These are phyloP conservation scores for Chenopodium formosanum DNA, from an alignment of 148 eudicot genomes.

Conservation along the genomic window DNA sequence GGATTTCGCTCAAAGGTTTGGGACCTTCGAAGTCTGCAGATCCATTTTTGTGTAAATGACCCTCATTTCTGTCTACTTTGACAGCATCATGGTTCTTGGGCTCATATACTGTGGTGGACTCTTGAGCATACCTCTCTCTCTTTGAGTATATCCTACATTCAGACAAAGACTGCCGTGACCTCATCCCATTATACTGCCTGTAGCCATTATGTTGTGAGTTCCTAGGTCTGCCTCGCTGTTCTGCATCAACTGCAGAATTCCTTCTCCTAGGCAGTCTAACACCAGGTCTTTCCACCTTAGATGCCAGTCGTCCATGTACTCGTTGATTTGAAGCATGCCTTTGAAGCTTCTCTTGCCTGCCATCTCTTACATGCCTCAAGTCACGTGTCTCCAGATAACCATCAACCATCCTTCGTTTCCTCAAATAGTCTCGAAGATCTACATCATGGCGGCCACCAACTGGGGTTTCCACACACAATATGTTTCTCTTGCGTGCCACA, in stretches of 20 bases:
- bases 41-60: slow-evolving; percentile 1
- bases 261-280: slow-evolving; percentile 21
- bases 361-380: slow-evolving; percentile 31
- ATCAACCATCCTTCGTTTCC: slow-evolving; percentile 40
- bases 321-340: slow-evolving; percentile 12
- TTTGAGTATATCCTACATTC: slow-evolving; percentile 31
- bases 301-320: slow-evolving; percentile 33
- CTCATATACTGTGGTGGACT: slow-evolving; percentile 34
- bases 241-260: slow-evolving; percentile 11
- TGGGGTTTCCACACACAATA: slow-evolving; percentile 28
- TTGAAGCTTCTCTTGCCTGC: slow-evolving; percentile 31
- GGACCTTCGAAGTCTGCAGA: slow-evolving; percentile 35
- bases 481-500: slow-evolving; percentile 39
- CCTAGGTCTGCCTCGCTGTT: slow-evolving; percentile 27
- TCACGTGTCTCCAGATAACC: slow-evolving; percentile 22
- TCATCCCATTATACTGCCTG: slow-evolving; percentile 34
- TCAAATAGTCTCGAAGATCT: slow-evolving; percentile 52
- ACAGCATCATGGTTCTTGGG: slow-evolving; percentile 51
- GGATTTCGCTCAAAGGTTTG: slow-evolving; percentile 39
- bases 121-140: slow-evolving; percentile 29
- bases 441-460: slow-evolving; percentile 27
- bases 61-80: slow-evolving; percentile 20
- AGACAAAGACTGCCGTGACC: slow-evolving; percentile 22
- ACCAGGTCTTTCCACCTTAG: slow-evolving; percentile 33
- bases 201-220: slow-evolving; percentile 24